These are phyloP conservation scores for Taphrina deformans DNA, from an alignment of 1,139 yeast species.

Conservation along the genomic window DNA sequence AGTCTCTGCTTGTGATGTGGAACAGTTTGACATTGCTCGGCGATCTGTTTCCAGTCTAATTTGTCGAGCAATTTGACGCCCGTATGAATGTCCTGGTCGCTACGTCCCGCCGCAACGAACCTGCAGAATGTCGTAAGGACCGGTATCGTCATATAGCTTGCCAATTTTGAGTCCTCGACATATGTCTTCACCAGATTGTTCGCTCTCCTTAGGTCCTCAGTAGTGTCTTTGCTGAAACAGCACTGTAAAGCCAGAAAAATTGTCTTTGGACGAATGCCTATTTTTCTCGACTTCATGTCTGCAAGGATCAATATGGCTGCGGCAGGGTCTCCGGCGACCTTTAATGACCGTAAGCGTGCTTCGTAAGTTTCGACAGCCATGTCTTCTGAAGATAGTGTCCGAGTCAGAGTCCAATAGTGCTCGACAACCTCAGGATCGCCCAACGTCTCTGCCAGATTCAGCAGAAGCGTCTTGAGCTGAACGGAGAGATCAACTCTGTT, in stretches of 20 bases:
- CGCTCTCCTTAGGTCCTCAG: background rate
- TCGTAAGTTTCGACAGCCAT: background rate
- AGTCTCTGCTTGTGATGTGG: slow-evolving; percentile 1
- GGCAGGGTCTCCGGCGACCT: background rate
- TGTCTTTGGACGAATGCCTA: background rate
- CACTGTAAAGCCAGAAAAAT: slow-evolving; percentile 4
- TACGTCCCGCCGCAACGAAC: background rate
- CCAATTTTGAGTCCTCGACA: background rate
- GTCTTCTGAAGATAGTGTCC: background rate
- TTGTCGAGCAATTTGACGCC: background rate
- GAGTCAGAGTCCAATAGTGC: background rate
- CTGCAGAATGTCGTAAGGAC: slow-evolving; percentile 7
- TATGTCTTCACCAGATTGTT: background rate
- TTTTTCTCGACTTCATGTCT: background rate
- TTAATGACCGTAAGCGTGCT: slow-evolving; percentile 8
- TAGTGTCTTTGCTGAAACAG: background rate
- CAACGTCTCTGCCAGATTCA: background rate
- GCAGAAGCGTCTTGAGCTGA: background rate
- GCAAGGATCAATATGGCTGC: background rate
- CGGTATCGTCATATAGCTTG: background rate
- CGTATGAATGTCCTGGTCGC: background rate
- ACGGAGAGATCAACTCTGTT: background rate
- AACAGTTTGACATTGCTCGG: background rate
- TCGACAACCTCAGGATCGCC: background rate
- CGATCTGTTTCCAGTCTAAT: background rate